Base-by-base conservation (phyloP, 345 rosid species). In the Bruguiera sexangula region DNA sequence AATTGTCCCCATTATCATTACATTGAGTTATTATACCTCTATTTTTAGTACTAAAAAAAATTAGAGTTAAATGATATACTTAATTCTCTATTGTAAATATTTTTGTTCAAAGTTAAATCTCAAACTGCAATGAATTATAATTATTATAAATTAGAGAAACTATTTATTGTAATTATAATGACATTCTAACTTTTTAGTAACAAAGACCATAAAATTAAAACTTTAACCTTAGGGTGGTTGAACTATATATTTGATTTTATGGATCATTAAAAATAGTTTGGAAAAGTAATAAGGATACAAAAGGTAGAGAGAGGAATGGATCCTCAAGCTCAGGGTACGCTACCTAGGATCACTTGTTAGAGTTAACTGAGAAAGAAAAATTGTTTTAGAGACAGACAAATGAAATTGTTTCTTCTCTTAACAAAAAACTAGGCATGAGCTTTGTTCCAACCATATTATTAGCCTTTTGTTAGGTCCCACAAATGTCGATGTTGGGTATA, bases 281-380 rank as follows among this genome's bases (percentile, higher is more conserved):
- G 98, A 75, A 95, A 95, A 78, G 98, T 92, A 70, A 73, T 90
- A 76, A 85, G 98, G 54, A 77, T 92, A 60, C 89, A 78, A 24
- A 95, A 95, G 75, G 84, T 68, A 36, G 78, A 75, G 2, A 71
- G 74, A 22, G 22, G 83, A 82, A 77, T 21, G 86, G 67, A 13
- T 72, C 83, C 21, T 57, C 64, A 24, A 13, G 15, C 48, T 43
- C 48, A 0, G 50, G 11, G 52, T 2, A 31, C n/a, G 24, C 6
- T 1, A 11, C 18, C 10, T 4, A 10, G 29, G 53, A 62, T 24
- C 43, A 61, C 6, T 20, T 62, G 31, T 4, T 21, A 6, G 75
- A n/a, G 19, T 61, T 76, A 48, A 70, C 79, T 1, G 79, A 70
- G 39, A 48, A 60, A n/a, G 96, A 87, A 15, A 77, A 65, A 79